phyloP scores from a whole-genome alignment of 108 stramenopile species.

The Ochromonas danica region DNA sequence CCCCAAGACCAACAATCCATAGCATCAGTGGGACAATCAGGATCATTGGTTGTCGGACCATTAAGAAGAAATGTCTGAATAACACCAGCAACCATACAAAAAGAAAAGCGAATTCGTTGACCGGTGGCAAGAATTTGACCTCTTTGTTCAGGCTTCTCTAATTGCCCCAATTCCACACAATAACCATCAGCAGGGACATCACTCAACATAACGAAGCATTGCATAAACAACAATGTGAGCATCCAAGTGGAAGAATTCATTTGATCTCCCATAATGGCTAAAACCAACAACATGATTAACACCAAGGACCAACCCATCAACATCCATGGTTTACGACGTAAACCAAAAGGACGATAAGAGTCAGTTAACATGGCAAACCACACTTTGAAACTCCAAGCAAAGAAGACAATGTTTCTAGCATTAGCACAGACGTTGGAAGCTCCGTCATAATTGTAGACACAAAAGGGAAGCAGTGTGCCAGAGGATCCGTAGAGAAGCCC shows the following conservation, averaged over 20 bases:
- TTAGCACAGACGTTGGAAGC: constrained; percentile 26
- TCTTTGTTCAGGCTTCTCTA: background rate
- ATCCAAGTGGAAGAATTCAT: background rate
- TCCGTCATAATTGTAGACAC: constrained; percentile 20
- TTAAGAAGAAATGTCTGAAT: constrained; percentile 22
- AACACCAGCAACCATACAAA: constrained; percentile 27
- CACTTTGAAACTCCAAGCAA: constrained; percentile 10
- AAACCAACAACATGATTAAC: background rate
- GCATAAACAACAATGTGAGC: background rate
- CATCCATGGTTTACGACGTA: constrained; percentile 10
- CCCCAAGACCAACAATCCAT: constrained; percentile 21
- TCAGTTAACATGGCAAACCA: constrained; percentile 4
- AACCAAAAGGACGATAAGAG: constrained; percentile 13
- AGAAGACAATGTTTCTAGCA: constrained; percentile 5
- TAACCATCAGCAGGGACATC: constrained; percentile 29
- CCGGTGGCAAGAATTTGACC: constrained; percentile 26
- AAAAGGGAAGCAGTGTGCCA: background rate
- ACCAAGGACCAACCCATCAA: background rate
- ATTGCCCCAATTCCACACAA: background rate
- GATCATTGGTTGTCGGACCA: background rate
- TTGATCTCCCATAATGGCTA: background rate
- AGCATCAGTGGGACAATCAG: background rate
- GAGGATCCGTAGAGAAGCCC: constrained; percentile 4
- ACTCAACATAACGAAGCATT: constrained; percentile 26
- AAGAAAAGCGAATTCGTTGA: constrained; percentile 20